Percentiles rank a stretch among this genome's conserved stretches.
Evolutionary conservation across 352 stramenopile species (phyloP).

Genomic region (Phytophthora palmivora): DNA sequence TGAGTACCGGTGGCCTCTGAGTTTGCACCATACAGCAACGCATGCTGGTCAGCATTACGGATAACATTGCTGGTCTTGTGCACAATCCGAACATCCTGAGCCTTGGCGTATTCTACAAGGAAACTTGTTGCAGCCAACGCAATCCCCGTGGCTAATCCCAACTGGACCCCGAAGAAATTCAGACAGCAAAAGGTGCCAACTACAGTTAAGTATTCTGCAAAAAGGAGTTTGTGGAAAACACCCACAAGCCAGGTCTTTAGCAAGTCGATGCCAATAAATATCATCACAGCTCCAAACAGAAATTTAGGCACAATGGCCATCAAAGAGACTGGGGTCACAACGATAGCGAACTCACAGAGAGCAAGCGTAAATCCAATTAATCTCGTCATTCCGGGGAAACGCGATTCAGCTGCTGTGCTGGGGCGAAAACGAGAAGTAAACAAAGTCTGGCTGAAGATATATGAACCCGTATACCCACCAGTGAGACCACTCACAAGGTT

Average conservation of each 20-base stretch:
- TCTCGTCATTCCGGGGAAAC: conserved; percentile 58
- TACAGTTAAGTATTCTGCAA: conserved; percentile 91
- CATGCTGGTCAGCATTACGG: conserved; percentile 68
- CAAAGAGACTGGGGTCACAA: conserved; percentile 89
- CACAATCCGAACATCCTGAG: conserved; percentile 61
- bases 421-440: conserved; percentile 83
- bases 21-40: conserved; percentile 46
- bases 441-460: conserved; percentile 96
- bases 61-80: conserved; percentile 74
- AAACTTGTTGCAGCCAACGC: conserved; percentile 73
- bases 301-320: conserved; percentile 94
- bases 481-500: conserved; percentile 91
- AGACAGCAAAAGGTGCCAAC: conserved; percentile 93
- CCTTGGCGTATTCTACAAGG: conserved; percentile 83
- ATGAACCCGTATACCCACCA: conserved; percentile 89
- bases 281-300: conserved; percentile 97
- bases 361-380: conserved; percentile 71
- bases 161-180: conserved; percentile 91
- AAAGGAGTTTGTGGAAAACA: conserved; percentile 65
- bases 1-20: conserved; percentile 12
- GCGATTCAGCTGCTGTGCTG: conserved; percentile 35
- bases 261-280: conserved; percentile 97
- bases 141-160: conserved; percentile 70
- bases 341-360: conserved; percentile 62
- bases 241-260: conserved; percentile 85